Base-by-base conservation (phyloP, 169 alveolate genomes). In the Babesia ovis region DNA sequence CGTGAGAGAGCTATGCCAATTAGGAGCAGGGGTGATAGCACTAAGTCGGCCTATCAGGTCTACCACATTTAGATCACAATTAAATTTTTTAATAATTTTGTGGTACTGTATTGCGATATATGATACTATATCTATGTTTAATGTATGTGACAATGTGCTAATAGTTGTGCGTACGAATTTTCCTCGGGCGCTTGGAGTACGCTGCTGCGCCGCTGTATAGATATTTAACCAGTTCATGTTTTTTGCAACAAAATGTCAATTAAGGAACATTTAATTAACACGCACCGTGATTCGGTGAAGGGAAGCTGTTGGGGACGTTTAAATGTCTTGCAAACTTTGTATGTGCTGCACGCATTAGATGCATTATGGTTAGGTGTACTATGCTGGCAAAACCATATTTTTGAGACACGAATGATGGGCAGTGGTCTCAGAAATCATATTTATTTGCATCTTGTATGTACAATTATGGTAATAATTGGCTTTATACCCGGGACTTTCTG, bases 401-500 rank as follows among this genome's bases (percentile, higher is more conserved):
- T 51, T 23, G 41, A 25, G 43, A 55, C 50, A 20, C 1, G 25
- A 2, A 23, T 51, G 37, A 43, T 16, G 3, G 68, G 68, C 27
- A 18, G 37, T 23, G 61, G 72, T 9, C 31, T 68, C 1, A 9
- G 20, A 1, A 14, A n/a, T 0, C 71, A 68, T n/a, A n/a, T 56
- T 20, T 53, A 53, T 3, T 14, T 77, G 23, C 54, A 77, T 35
- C 18, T 39, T 0, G 35, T 68, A 8, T 53, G 61, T 18, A 67
- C 37, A 27, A 6, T 67, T 18, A 3, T 57, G 22, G 25, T 82
- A 16, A 0, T 55, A 6, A 1, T 57, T 3, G 12, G 55, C 8
- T 60, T 77, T 41, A 68, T 77, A 31, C 69, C 61, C 6, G 68
- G 81, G 6, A 29, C 71, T 1, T 12, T 77, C 51, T 55, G 69